Base-by-base conservation (phyloP, 352 stramenopile genomes). In the Phytopythium oedochilum region DNA sequence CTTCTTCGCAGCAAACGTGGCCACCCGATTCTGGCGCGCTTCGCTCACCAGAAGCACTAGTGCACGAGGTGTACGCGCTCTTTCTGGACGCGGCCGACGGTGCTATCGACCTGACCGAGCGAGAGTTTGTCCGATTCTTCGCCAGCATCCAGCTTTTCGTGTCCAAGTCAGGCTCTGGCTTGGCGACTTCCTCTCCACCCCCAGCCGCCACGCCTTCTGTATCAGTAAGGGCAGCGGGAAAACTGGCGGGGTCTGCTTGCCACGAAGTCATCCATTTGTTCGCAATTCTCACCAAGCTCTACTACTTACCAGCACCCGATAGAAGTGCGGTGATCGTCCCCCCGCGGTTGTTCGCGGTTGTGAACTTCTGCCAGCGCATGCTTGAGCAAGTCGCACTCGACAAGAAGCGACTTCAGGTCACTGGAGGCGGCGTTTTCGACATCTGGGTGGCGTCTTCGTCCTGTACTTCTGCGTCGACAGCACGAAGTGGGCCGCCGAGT, bases 81-180 rank as follows among this genome's bases (percentile, higher is more conserved):
- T 66, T 76, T 36, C 18, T 82, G 10, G 66, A 73, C 5, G 49
- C 57, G 8, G 60, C 57, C 7, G 40, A 53, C 25, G 60, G 60
- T 11, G 46, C 75, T 35, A 32, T 76, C 42, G 22, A 42, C 18
- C 10, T 17, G 1, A 62, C 60, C 25, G 71, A 82, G 52, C 48
- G 55, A 10, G 57, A 69, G 53, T 78, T 76, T 20, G 55, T 76
- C 34, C 59, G 59, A 0, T 68, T 82, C 32, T 63, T 78, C 23
- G 57, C 71, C 18, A 78, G 68, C 49, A 57, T 78, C 25, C 71
- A 82, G 57, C 57, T 76, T n/a, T 38, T 57, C 2, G 60, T 63
- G 38, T 68, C 64, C 12, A 44, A 34, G 3, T 23, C 20, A 20
- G 3, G 10, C n/a, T 45, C 39, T 20, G 28, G 39, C 39, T 34